Base-by-base conservation (phyloP, 73 alveolate species). In the Paramecium caudatum region DNA sequence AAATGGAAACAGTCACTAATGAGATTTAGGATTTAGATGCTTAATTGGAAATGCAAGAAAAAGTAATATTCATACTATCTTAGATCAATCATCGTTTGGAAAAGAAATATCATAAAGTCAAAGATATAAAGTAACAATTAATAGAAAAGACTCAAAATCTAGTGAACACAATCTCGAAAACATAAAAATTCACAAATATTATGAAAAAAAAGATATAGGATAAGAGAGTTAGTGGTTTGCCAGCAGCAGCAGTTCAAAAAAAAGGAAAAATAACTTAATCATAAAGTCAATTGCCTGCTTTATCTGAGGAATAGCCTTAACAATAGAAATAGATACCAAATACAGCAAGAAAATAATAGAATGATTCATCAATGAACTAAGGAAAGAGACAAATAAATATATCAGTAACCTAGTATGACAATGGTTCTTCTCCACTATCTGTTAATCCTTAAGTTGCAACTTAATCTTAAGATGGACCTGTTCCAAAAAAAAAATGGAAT, bases 201-300 rank as follows among this genome's bases (percentile, higher is more conserved):
- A 74, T 74, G 88, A 74, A 74, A 74, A 74, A 74, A 45, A 74
- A 74, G 43, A 27, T 74, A 2, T 74, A 16, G 5, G 88, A 74
- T 5, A 74, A 43, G 32, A 74, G 32, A 74, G 65, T 3, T 1
- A 55, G 46, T 8, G 30, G 30, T 41, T 33, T 33, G 8, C n/a
- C n/a, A n/a, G n/a, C n/a, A n/a, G n/a, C n/a, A n/a, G n/a, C n/a
- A n/a, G 45, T 10, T 2, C 30, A 55, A 27, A 55, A 23, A 27
- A 55, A 55, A 21, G 34, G 84, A 68, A 68, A 68, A 16, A 33
- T n/a, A 17, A 1, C 2, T 32, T 30, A 8, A 34, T 1, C 12
- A 0, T 1, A 33, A 37, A 68, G 10, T 33, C 37, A 68, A 13
- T 17, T 30, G 3, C 61, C 55, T n/a, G 19, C 84, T 8, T 41